phyloP scores from a whole-genome alignment of 805 yeast genomes.

The Lipomyces kockii region DNA sequence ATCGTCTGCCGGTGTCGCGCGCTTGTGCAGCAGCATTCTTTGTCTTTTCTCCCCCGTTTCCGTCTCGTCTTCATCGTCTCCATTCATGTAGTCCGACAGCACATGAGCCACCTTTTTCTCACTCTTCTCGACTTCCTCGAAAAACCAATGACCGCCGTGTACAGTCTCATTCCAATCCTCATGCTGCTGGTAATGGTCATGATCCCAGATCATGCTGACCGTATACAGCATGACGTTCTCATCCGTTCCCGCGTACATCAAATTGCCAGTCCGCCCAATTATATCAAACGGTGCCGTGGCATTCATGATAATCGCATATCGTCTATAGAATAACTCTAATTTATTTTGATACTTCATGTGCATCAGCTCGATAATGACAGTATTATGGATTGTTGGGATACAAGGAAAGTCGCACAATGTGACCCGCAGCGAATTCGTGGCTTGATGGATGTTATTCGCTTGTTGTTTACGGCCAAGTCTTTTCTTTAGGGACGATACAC shows the following conservation, averaged over 20 bases:
- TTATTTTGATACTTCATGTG: conserved; percentile 24
- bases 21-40: not conserved
- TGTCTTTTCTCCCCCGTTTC: not conserved
- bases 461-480: not conserved
- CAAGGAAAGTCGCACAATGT: conserved; percentile 33
- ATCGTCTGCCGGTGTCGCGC: not conserved
- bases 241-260: conserved; percentile 26
- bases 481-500: conserved; percentile 6
- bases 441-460: conserved; percentile 25
- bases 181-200: conserved; percentile 9
- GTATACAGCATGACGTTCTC: conserved; percentile 22
- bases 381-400: conserved; percentile 32
- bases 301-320: conserved; percentile 28
- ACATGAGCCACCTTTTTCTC: not conserved
- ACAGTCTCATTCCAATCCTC: conserved; percentile 22
- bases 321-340: conserved; percentile 19
- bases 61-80: not conserved
- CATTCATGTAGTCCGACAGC: not conserved
- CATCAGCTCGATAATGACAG: conserved; percentile 24
- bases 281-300: conserved; percentile 32
- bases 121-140: not conserved
- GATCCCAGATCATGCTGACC: conserved; percentile 28
- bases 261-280: conserved; percentile 24
- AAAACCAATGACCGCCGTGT: conserved; percentile 23
- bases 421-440: conserved; percentile 28